phyloP scores from a whole-genome alignment of 805 yeast genomes.

The Ogataea paraovalis region DNA sequence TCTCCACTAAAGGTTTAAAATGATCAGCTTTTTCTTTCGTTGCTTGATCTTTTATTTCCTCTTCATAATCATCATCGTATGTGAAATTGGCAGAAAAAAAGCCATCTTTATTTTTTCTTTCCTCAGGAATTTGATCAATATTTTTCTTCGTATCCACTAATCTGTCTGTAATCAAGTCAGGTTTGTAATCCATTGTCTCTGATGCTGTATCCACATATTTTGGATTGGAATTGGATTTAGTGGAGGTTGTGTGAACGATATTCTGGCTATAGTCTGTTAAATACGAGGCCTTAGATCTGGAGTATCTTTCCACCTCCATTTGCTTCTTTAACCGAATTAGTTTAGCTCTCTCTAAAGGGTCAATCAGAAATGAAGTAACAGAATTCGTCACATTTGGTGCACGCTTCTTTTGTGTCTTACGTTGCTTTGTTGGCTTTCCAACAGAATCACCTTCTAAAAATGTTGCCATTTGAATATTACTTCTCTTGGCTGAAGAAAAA shows the following conservation, averaged over 20 bases:
- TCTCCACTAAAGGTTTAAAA: conserved; percentile 15
- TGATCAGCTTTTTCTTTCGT: conserved; percentile 1
- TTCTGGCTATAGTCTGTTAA: conserved; percentile 31
- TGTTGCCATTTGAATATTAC: not conserved
- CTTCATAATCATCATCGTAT: conserved; percentile 18
- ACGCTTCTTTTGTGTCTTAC: not conserved
- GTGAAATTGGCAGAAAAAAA: conserved; percentile 17
- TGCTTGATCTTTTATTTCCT: conserved; percentile 1
- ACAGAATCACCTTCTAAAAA: not conserved
- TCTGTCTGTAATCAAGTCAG: conserved; percentile 5
- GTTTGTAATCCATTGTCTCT: conserved; percentile 15
- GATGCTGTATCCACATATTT: conserved; percentile 21
- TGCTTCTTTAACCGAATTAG: conserved; percentile 30
- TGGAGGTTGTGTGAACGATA: conserved; percentile 15
- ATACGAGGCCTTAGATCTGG: conserved; percentile 43
- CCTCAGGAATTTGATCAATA: conserved; percentile 13
- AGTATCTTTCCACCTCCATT: conserved; percentile 43
- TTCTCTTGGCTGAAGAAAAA: not conserved
- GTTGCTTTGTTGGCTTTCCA: not conserved
- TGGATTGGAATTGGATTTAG: conserved; percentile 9
- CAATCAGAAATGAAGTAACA: conserved; percentile 16
- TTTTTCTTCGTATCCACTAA: not conserved
- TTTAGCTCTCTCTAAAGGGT: conserved; percentile 32
- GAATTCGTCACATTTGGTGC: not conserved
- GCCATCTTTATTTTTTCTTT: conserved; percentile 25